phyloP scores from a whole-genome alignment of 495 filamentous ascomycete species.

The Penicillium herquei region DNA sequence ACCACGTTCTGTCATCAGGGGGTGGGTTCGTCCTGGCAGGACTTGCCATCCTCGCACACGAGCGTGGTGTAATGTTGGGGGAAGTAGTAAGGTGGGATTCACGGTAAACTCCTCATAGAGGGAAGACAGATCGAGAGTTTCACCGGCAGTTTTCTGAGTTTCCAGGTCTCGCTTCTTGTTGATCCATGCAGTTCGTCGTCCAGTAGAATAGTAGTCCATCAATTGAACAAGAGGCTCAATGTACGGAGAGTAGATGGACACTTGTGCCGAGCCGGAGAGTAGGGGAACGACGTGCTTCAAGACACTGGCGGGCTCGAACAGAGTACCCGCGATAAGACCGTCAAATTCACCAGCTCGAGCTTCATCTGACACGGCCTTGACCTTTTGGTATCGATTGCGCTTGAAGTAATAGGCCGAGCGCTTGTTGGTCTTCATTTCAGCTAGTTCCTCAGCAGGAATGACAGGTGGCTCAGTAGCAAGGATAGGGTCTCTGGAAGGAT shows the following conservation, averaged over 20 bases:
- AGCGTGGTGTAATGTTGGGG: conserved; percentile 74
- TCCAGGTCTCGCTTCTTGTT: conserved; percentile 35
- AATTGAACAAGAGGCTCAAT: conserved; percentile 74
- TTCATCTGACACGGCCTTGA: conserved; percentile 64
- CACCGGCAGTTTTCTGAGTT: conserved; percentile 20
- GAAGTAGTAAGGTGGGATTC: conserved; percentile 79
- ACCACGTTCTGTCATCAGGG: conserved; percentile 83
- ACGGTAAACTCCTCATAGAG: conserved; percentile 72
- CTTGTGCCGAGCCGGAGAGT: conserved; percentile 74
- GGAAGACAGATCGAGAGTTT: conserved; percentile 36
- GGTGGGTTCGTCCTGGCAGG: conserved; percentile 87
- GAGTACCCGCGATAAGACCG: conserved; percentile 75
- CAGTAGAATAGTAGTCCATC: conserved; percentile 76
- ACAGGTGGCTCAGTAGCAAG: conserved; percentile 59
- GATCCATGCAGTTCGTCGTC: conserved; percentile 71
- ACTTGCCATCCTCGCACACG: conserved; percentile 82
- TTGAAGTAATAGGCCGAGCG: conserved; percentile 82
- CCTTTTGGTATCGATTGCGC: conserved; percentile 72
- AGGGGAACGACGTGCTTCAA: conserved; percentile 72
- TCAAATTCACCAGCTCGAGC: conserved; percentile 75
- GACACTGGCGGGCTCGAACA: conserved; percentile 76
- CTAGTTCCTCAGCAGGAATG: conserved; percentile 53
- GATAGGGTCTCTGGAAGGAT: conserved; percentile 67
- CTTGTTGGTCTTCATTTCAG: conserved; percentile 69
- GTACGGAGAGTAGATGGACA: conserved; percentile 79